Evolutionary conservation across 805 yeast genomes (phyloP).

Genomic region (Wickerhamomyces silvicola): DNA sequence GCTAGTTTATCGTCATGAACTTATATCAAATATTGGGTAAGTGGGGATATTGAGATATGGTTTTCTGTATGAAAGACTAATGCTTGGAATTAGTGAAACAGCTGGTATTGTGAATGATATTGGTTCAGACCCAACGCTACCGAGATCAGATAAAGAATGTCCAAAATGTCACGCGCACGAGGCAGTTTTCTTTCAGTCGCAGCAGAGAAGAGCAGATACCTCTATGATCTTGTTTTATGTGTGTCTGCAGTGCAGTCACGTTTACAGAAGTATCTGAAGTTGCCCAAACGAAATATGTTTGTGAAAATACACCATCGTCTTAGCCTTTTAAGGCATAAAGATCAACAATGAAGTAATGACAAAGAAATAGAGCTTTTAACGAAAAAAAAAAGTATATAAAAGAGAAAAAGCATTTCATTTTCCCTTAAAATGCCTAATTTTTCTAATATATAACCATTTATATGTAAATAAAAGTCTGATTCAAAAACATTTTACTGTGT

Average conservation of each 20-base stretch:
- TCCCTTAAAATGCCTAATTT: too few species aligned
- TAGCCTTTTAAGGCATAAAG: too few species aligned
- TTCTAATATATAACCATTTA: too few species aligned
- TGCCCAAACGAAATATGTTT: too few species aligned
- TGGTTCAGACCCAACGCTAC: conserved; percentile 96
- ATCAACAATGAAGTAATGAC: too few species aligned
- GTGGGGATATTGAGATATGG: conserved; percentile 4
- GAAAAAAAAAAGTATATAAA: too few species aligned
- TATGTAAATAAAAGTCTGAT: too few species aligned
- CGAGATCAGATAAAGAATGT: conserved; percentile 90
- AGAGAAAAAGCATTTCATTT: too few species aligned
- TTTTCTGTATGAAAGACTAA: not conserved
- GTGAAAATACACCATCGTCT: too few species aligned
- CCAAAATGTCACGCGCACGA: conserved; percentile 83
- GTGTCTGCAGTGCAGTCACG: conserved; percentile 79
- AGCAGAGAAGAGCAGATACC: conserved; percentile 91
- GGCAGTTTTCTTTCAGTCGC: conserved; percentile 95
- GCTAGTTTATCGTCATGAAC: conserved; percentile 85
- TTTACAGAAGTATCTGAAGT: conserved; percentile 29
- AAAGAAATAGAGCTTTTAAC: too few species aligned
- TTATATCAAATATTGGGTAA: conserved; percentile 75
- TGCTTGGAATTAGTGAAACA: conserved; percentile 46
- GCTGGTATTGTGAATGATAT: conserved; percentile 97
- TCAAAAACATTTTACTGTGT: too few species aligned
- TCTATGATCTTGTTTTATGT: conserved; percentile 93